Conservation (phyloP, 352 stramenopile genomes). For the Globisporangium emineosum region DNA sequence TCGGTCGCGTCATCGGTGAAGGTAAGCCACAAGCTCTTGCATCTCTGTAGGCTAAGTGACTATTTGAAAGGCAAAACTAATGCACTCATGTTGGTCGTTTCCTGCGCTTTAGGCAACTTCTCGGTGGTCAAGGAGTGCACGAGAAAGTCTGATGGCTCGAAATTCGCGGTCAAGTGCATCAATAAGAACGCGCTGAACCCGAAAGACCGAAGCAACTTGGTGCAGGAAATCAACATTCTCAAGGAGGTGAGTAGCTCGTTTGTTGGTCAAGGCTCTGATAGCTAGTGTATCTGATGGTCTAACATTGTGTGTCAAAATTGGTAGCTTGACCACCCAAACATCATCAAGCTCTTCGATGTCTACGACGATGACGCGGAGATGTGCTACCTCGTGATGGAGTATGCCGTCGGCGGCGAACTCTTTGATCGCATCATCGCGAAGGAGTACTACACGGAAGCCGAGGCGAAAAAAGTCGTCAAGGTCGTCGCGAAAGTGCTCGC, state of each 20-base stretch:
- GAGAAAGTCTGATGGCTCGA: slow-evolving; percentile 41
- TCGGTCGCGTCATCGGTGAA: slow-evolving; percentile 73
- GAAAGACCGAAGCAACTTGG: slow-evolving; percentile 76
- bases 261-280: too few relatives aligned
- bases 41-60: neutral
- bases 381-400: slow-evolving; percentile 90
- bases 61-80: neutral
- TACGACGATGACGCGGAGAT: slow-evolving; percentile 71
- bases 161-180: slow-evolving; percentile 83
- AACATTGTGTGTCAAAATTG: neutral
- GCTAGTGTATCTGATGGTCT: neutral
- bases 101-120: slow-evolving; percentile 62
- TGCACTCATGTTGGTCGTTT: neutral
- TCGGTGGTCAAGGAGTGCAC: slow-evolving; percentile 79
- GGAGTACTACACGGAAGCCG: slow-evolving; percentile 88
- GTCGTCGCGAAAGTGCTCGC: slow-evolving; percentile 81
- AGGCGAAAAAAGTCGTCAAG: slow-evolving; percentile 85
- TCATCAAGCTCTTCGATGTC: slow-evolving; percentile 86
- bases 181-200: slow-evolving; percentile 77
- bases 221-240: slow-evolving; percentile 83
- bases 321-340: slow-evolving; percentile 82
- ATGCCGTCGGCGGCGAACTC: slow-evolving; percentile 85
- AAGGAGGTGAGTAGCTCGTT: slow-evolving; percentile 35
- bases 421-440: slow-evolving; percentile 93
- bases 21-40: slow-evolving; percentile 16